Evolutionary conservation across 495 filamentous ascomycete genomes (phyloP).

Genomic region (Neurospora discreta): DNA sequence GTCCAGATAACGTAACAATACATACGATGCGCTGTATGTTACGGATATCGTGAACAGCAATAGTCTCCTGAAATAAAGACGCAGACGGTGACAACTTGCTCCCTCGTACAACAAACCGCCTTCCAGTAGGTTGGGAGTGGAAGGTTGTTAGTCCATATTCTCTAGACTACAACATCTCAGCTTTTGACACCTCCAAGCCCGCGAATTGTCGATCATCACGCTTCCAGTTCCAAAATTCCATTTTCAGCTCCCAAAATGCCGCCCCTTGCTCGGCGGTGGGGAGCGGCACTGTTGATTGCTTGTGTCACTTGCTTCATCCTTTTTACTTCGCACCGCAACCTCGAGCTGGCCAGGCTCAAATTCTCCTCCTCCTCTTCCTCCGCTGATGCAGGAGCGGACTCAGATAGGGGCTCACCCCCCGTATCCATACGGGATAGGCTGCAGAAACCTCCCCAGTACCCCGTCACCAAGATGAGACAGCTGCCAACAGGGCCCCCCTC

Average conservation of each 20-base stretch:
- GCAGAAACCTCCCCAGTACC: conserved; percentile 40
- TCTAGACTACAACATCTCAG: neutral
- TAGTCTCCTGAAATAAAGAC: too few species aligned
- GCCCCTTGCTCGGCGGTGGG: neutral
- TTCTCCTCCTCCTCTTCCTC: neutral
- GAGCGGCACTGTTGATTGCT: neutral
- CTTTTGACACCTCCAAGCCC: neutral
- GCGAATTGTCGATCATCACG: neutral
- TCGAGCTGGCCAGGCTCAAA: neutral
- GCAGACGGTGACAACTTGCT: neutral
- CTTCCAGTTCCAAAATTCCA: neutral
- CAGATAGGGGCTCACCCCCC: neutral
- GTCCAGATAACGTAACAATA: too few species aligned
- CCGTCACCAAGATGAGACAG: conserved; percentile 49
- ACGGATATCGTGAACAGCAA: too few species aligned
- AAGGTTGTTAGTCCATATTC: too few species aligned
- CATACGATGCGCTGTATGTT: too few species aligned
- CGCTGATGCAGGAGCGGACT: neutral
- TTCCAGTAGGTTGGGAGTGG: too few species aligned
- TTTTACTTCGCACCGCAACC: neutral
- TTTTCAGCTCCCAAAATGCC: neutral
- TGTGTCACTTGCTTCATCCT: neutral
- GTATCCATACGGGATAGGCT: conserved; percentile 9
- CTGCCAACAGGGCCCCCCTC: conserved; percentile 60
- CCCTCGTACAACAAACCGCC: too few species aligned